Evolutionary conservation across 2,329 filamentous ascomycete species (phyloP), one percentile per base, ranked within the genome.

Genomic region (Calonectria henricotiae): DNA sequence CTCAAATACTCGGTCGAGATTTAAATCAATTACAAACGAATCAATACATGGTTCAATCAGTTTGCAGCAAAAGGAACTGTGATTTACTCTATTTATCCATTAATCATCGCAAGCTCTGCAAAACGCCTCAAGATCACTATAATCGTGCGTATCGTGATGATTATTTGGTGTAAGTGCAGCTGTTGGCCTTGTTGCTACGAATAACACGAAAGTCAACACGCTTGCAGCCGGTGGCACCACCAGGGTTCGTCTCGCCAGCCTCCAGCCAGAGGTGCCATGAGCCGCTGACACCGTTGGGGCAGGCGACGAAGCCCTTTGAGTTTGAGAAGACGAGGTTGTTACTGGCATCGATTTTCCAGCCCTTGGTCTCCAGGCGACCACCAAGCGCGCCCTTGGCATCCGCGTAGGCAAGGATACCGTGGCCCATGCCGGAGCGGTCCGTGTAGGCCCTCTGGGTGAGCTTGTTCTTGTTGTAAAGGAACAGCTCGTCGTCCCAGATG

Each of bases 361-460:
- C 84, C 49, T 81, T 82, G 63, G 81, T 80, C 82, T 90, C 86
- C 27, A 70, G 78, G 77, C 87, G 85, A 37, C 74, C 75, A 35
- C 84, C 82, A 0, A 80, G 65, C 6, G 55, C 17, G 11, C 74
- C 67, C 46, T 85, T 85, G 5, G 84, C 87, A 32, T 84, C 84
- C 82, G 89, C 91, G 51, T 85, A 84, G 44, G 32, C 32, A 6
- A 90, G 75, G 25, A 82, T 80, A 62, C 89, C 89, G 73, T 88
- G 86, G 73, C 87, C 86, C 87, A 90, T 89, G 76, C 88, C 89
- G 51, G 87, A 89, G 51, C 86, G 85, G 79, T 91, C 89, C 46
- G 85, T 85, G 72, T 76, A 90, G 61, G 88, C 70, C 75, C 86
- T 80, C 82, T 91, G 89, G 2, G 80, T 80, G 41, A 73, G 80